Percentiles rank a stretch among this genome's conserved stretches.
phyloP scores from a whole-genome alignment of 768 basidiomycete species.

The Mycena crocata region DNA sequence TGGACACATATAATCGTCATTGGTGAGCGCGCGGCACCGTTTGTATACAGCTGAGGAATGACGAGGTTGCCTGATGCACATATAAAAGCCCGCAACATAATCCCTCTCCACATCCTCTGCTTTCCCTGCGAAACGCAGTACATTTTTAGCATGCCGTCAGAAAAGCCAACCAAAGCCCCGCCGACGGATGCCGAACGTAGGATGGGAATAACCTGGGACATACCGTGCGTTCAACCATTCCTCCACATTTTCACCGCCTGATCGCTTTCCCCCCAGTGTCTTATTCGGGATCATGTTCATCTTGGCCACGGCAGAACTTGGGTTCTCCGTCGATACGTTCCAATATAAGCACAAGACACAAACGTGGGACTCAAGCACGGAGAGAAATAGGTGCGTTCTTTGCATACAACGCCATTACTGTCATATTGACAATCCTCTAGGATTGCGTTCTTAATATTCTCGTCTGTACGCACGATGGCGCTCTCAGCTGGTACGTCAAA shows the following conservation, averaged over 20 bases:
- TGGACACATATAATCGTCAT: too few relatives aligned
- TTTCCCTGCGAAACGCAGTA: too few relatives aligned
- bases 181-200: slow-evolving; percentile 13
- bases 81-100: too few relatives aligned
- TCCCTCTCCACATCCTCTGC: too few relatives aligned
- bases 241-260: too few relatives aligned
- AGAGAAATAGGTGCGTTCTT: slow-evolving; percentile 3
- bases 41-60: too few relatives aligned
- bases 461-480: slow-evolving; percentile 23
- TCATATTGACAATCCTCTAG: too few relatives aligned
- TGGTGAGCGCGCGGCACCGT: too few relatives aligned
- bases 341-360: slow-evolving; percentile 24
- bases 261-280: not conserved
- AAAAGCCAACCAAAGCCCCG: slow-evolving; percentile 9
- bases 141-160: not conserved
- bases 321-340: slow-evolving; percentile 16
- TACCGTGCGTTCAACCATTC: slow-evolving; percentile 11
- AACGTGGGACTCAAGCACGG: slow-evolving; percentile 17
- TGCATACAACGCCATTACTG: too few relatives aligned
- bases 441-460: slow-evolving; percentile 23
- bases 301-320: slow-evolving; percentile 13
- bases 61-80: too few relatives aligned
- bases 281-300: slow-evolving; percentile 23
- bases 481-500: slow-evolving; percentile 2
- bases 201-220: slow-evolving; percentile 16